Conservation (phyloP, 2,329 filamentous ascomycete genomes). For the Calonectria hongkongensis region DNA sequence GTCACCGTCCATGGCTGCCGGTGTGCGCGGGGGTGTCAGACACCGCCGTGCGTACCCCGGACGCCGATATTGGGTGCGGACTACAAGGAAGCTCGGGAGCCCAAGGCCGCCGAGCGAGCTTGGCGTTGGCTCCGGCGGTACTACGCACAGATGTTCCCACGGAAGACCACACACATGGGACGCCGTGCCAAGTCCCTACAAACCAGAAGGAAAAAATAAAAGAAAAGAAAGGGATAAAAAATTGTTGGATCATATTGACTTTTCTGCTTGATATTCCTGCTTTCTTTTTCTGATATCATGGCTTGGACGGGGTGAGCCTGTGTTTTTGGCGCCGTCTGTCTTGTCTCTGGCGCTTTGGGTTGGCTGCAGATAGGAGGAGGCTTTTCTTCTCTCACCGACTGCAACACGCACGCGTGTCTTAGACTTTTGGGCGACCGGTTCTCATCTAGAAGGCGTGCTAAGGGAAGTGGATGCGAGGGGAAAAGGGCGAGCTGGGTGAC, state of each 20-base stretch:
- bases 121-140: slow-evolving; percentile 3
- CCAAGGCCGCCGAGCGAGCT: slow-evolving; percentile 3
- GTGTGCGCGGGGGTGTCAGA: slow-evolving; percentile 19
- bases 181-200: background rate
- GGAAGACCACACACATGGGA: slow-evolving; percentile 2
- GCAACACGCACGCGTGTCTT: slow-evolving; percentile 44
- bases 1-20: slow-evolving; percentile 3
- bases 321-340: slow-evolving; percentile 12
- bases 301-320: background rate
- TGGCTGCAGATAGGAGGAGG: slow-evolving; percentile 14
- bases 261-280: background rate
- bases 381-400: slow-evolving; percentile 33
- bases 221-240: background rate
- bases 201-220: slow-evolving; percentile 11
- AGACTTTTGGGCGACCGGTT: slow-evolving; percentile 37
- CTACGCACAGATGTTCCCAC: slow-evolving; percentile 26
- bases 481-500: background rate
- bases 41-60: slow-evolving; percentile 28
- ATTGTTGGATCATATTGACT: slow-evolving; percentile 1
- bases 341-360: slow-evolving; percentile 5
- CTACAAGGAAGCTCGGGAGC: slow-evolving; percentile 19
- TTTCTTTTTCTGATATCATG: slow-evolving; percentile 24
- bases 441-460: slow-evolving; percentile 25
- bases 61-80: slow-evolving; percentile 31
- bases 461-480: slow-evolving; percentile 45